Conservation (phyloP, 2,329 filamentous ascomycete genomes). For the Penicillium decumbens region DNA sequence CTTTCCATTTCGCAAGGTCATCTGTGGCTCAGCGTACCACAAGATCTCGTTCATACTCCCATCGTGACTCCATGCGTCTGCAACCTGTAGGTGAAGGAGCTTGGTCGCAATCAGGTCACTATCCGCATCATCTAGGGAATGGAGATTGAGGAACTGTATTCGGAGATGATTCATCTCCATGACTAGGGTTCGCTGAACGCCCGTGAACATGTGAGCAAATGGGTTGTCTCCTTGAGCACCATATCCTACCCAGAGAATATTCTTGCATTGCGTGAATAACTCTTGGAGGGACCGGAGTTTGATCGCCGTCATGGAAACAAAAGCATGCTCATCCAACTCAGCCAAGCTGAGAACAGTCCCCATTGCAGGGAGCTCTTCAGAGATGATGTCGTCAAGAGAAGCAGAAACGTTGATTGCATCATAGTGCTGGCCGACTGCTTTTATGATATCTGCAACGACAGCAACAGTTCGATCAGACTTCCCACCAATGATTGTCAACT, state of each 20-base stretch:
- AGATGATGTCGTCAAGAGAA: slow-evolving; percentile 10
- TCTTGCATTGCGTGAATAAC: slow-evolving; percentile 18
- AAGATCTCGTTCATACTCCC: slow-evolving; percentile 14
- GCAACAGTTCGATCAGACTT: slow-evolving; percentile 5
- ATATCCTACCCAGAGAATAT: slow-evolving; percentile 24
- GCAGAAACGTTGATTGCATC: slow-evolving; percentile 1
- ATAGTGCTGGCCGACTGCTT: slow-evolving; percentile 9
- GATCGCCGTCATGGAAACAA: slow-evolving; percentile 17
- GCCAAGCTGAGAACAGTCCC: slow-evolving; percentile 19
- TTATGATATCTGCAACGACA: slow-evolving; percentile 7
- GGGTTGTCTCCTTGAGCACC: slow-evolving; percentile 22
- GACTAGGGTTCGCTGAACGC: slow-evolving; percentile 20
- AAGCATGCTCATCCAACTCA: slow-evolving; percentile 28
- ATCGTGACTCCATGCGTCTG: slow-evolving; percentile 15
- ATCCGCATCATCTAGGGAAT: slow-evolving; percentile 3
- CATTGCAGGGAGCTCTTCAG: slow-evolving; percentile 15
- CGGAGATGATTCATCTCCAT: slow-evolving; percentile 21
- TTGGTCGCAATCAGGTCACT: slow-evolving; percentile 6
- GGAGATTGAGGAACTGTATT: slow-evolving; percentile 20
- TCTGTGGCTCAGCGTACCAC: slow-evolving; percentile 31
- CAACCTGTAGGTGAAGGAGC: slow-evolving; percentile 16
- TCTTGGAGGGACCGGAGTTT: slow-evolving; percentile 25
- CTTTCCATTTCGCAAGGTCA: slow-evolving; percentile 22
- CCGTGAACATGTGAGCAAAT: slow-evolving; percentile 18
- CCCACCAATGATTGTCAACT: slow-evolving; percentile 19